Base-by-base conservation (phyloP, 1,284 basidiomycete genomes). In the Apiotrichum gamsii region DNA sequence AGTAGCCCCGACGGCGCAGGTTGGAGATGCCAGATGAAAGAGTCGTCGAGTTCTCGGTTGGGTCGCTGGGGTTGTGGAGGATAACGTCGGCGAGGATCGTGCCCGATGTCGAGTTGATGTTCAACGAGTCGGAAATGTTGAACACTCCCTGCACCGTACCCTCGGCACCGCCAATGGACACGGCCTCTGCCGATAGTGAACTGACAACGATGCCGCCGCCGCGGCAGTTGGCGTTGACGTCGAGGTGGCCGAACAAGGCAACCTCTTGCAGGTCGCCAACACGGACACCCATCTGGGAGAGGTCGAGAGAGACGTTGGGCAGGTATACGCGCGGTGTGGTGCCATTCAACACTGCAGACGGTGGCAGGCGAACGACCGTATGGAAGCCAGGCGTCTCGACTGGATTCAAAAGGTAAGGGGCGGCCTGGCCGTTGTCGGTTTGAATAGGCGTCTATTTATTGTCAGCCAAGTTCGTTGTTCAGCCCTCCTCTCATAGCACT, bases 261-360 rank as follows among this genome's bases (percentile, higher is more conserved):
- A 67, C 44, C 23, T 56, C 55, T 10, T 54, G 35, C 48, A 69
- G 49, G 33, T 67, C 47, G 21, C 72, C 72, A 10, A 72, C 47
- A 6, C 63, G 58, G 4, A 68, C 56, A 5, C 58, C 55, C 69
- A 72, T 70, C 15, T 58, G 56, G 28, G 68, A 64, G n/a, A 65
- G 49, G 16, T 54, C 39, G 25, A 67, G 43, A 3, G 41, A 41
- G 25, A 67, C 38, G 9, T 51, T 49, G 3, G 62, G 56, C 6
- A 67, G 29, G 38, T 53, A 58, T 8, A 60, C 37, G 13, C 52
- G 32, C 13, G 51, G 34, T 8, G 37, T 37, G 4, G 45, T 19
- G 8, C 33, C 24, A 20, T 58, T 20, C 8, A 31, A 35, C 5
- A 52, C 24, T 4, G 39, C 30, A 1, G 62, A 65, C 4, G 66